phyloP scores from a whole-genome alignment of 2,329 filamentous ascomycete genomes.

The Rhexocercosporidium sp. region DNA sequence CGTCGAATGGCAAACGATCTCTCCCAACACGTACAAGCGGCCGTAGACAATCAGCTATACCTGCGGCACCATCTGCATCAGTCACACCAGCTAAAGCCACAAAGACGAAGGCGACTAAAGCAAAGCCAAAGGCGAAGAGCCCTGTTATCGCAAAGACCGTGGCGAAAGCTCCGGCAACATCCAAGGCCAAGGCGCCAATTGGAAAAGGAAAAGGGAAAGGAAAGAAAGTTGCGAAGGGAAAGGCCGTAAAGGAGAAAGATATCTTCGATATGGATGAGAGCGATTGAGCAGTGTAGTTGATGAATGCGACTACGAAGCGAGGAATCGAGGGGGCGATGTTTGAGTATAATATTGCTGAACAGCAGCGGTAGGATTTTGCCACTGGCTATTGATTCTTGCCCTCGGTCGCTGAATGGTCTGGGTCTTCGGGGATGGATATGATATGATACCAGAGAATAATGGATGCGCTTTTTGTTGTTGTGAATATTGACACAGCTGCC shows the following conservation, averaged over 20 bases:
- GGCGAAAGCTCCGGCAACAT: slow-evolving; percentile 16
- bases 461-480: neutral
- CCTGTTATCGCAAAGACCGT: slow-evolving; percentile 5
- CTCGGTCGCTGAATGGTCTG: neutral
- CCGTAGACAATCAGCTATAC: slow-evolving; percentile 11
- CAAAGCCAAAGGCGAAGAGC: slow-evolving; percentile 17
- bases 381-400: neutral
- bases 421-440: slow-evolving; percentile 7
- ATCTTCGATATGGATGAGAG: slow-evolving; percentile 13
- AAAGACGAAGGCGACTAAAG: slow-evolving; percentile 19
- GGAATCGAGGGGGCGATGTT: neutral
- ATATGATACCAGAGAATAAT: slow-evolving; percentile 7
- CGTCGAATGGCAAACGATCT: slow-evolving; percentile 21
- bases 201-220: slow-evolving; percentile 1
- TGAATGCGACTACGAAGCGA: neutral
- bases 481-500: neutral
- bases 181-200: slow-evolving; percentile 1
- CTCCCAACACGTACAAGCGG: slow-evolving; percentile 12
- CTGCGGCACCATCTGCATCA: slow-evolving; percentile 9
- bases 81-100: slow-evolving; percentile 15
- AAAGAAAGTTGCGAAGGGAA: slow-evolving; percentile 14
- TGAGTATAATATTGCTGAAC: neutral
- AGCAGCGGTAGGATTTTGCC: neutral
- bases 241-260: slow-evolving; percentile 1
- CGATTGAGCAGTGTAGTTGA: neutral